phyloP scores from a whole-genome alignment of 2,329 filamentous ascomycete genomes.

The Fusarium hostae region DNA sequence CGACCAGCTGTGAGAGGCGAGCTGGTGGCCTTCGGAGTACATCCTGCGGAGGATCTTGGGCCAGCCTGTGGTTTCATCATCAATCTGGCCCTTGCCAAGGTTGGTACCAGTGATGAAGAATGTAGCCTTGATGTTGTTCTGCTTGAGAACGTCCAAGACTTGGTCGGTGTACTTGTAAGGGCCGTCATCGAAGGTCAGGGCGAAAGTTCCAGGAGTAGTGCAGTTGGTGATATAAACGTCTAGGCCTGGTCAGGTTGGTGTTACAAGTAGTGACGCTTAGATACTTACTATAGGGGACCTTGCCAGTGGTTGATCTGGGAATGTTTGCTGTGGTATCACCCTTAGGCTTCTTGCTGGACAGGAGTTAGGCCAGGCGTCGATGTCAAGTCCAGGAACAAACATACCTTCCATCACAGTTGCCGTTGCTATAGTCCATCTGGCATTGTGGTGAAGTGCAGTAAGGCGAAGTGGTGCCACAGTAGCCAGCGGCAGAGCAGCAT shows the following conservation, averaged over 20 bases:
- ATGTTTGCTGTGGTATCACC: slow-evolving; percentile 46
- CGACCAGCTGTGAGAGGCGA: slow-evolving; percentile 58
- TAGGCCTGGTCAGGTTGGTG: slow-evolving; percentile 20
- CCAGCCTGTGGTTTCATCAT: slow-evolving; percentile 49
- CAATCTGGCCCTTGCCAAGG: slow-evolving; percentile 53
- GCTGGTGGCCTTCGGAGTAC: slow-evolving; percentile 55
- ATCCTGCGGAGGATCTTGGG: slow-evolving; percentile 53
- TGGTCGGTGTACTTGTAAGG: slow-evolving; percentile 55
- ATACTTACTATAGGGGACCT: slow-evolving; percentile 49
- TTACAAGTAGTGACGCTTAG: accelerated
- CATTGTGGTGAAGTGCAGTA: slow-evolving; percentile 51
- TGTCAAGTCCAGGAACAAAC: not conserved
- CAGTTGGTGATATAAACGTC: slow-evolving; percentile 50
- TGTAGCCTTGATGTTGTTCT: slow-evolving; percentile 49
- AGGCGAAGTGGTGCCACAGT: slow-evolving; percentile 48
- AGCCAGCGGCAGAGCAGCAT: slow-evolving; percentile 51
- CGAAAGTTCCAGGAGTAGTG: slow-evolving; percentile 49
- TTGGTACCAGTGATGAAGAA: slow-evolving; percentile 57
- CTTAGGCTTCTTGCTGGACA: slow-evolving; percentile 42
- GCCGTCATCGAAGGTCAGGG: slow-evolving; percentile 60
- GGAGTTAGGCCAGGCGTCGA: not conserved
- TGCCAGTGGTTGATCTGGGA: slow-evolving; percentile 43
- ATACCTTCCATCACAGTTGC: slow-evolving; percentile 51
- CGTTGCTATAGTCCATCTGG: slow-evolving; percentile 50
- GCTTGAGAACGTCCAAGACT: slow-evolving; percentile 52